Percentiles rank a stretch among this genome's conserved stretches.
phyloP scores from a whole-genome alignment of 306 rosid species.

The Sindora glabra region DNA sequence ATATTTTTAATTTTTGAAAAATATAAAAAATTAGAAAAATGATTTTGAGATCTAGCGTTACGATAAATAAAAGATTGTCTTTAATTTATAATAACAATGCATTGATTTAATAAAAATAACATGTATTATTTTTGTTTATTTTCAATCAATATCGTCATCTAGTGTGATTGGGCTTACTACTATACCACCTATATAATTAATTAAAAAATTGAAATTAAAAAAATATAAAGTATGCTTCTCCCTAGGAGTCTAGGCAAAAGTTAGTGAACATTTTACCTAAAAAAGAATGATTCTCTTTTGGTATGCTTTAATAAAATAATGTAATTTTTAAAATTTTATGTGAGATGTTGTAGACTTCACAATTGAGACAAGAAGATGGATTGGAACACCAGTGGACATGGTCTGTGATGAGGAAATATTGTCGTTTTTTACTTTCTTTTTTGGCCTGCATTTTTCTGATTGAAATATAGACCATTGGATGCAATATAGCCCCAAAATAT shows the following conservation, averaged over 20 bases:
- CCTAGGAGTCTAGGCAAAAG: conserved; percentile 54
- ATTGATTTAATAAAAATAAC: not conserved
- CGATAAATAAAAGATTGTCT: not conserved
- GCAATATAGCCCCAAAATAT: not conserved
- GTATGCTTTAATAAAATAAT: not conserved
- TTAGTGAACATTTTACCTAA: conserved; percentile 26
- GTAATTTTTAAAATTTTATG: not conserved
- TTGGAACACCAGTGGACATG: conserved; percentile 18
- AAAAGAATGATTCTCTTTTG: conserved; percentile 22
- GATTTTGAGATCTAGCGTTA: too few species aligned
- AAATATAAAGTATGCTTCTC: conserved; percentile 20
- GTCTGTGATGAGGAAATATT: conserved; percentile 21
- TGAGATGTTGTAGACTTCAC: not conserved
- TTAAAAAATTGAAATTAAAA: not conserved
- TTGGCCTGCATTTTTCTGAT: conserved; percentile 35
- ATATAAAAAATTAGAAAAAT: too few species aligned
- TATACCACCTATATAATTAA: not conserved
- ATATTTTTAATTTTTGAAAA: too few species aligned
- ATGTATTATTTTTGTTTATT: not conserved
- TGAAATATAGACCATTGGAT: conserved; percentile 18
- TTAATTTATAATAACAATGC: not conserved
- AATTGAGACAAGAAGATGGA: conserved; percentile 5
- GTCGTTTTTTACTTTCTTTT: conserved; percentile 13
- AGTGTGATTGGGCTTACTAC: conserved; percentile 21
- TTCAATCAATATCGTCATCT: not conserved